Evolutionary conservation across 2,329 filamentous ascomycete genomes (phyloP), one percentile per base, ranked within the genome.

Genomic region (Zymoseptoria pseudotritici): DNA sequence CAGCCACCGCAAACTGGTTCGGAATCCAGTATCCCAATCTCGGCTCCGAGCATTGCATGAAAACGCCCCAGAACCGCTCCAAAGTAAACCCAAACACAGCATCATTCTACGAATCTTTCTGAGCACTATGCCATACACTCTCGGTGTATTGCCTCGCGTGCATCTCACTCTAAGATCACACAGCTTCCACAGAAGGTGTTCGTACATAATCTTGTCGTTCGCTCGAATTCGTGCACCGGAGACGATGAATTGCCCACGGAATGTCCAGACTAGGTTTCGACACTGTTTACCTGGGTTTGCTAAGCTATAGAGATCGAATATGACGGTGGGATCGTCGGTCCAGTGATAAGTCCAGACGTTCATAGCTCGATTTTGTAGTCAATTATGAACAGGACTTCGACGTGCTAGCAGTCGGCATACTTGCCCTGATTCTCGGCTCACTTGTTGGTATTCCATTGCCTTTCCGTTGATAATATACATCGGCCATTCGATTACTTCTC

Each of bases 181-280:
- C 24, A 74, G 55, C 6, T 65, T 56, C 7, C 62, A 42, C 17
- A 61, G 61, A 24, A 78, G 60, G 13, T 70, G 66, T 29, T 75
- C 63, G 59, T 76, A 78, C 17, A 76, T 63, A 5, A 55, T 55
- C 54, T 70, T 74, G 21, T 66, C 62, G 9, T 72, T 70, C 2
- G 70, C 75, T 1, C 77, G 69, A 5, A 81, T 76, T 0, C 80
- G 72, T 4, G 69, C 70, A 0, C 76, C 76, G 1, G 77, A 79
- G 2, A 74, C 77, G 46, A 80, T 68, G 64, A 82, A 81, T 55
- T 79, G 76, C 17, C 79, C 80, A 52, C 77, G 77, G 62, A 78
- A 79, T 2, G 75, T 77, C 6, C 80, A 62, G 11, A 75, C 67
- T 0, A 77, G 26, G 21, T 62, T 56, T 6, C 50, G 20, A 57